Conservation (phyloP, 805 yeast genomes). For the Ogataea salicorniae region DNA sequence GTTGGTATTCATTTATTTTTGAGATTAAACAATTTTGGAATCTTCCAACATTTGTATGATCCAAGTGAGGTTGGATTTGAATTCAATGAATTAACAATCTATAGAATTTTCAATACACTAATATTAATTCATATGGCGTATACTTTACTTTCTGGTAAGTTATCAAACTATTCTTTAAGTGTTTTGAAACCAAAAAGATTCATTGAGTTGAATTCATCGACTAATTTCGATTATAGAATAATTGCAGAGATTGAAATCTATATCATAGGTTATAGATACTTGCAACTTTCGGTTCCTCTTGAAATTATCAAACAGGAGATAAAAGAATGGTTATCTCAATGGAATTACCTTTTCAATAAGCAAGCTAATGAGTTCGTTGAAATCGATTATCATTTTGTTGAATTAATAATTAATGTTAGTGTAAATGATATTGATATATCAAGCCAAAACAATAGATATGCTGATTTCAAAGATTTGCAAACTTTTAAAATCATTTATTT, state of each 20-base stretch:
- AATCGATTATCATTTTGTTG: slow-evolving; percentile 60
- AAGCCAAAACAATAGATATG: background rate
- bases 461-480: slow-evolving; percentile 7
- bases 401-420: slow-evolving; percentile 38
- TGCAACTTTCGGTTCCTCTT: slow-evolving; percentile 34
- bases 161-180: slow-evolving; percentile 30
- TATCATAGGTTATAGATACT: slow-evolving; percentile 50
- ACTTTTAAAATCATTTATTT: slow-evolving; percentile 28
- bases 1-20: slow-evolving; percentile 60
- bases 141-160: slow-evolving; percentile 54
- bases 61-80: slow-evolving; percentile 16
- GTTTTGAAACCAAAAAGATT: slow-evolving; percentile 37
- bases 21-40: slow-evolving; percentile 44
- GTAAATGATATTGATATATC: slow-evolving; percentile 6
- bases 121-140: slow-evolving; percentile 62
- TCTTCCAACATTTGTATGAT: slow-evolving; percentile 25
- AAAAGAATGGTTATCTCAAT: slow-evolving; percentile 58
- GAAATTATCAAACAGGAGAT: slow-evolving; percentile 34
- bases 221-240: slow-evolving; percentile 80
- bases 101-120: slow-evolving; percentile 69
- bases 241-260: slow-evolving; percentile 68
- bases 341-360: slow-evolving; percentile 65
- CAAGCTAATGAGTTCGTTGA: slow-evolving; percentile 73
- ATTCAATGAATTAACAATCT: slow-evolving; percentile 48
- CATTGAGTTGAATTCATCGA: slow-evolving; percentile 52